Percentiles rank a stretch among this genome's conserved stretches.
Conservation (phyloP, 2,329 filamentous ascomycete species). For the Tolypocladium amazonense region DNA sequence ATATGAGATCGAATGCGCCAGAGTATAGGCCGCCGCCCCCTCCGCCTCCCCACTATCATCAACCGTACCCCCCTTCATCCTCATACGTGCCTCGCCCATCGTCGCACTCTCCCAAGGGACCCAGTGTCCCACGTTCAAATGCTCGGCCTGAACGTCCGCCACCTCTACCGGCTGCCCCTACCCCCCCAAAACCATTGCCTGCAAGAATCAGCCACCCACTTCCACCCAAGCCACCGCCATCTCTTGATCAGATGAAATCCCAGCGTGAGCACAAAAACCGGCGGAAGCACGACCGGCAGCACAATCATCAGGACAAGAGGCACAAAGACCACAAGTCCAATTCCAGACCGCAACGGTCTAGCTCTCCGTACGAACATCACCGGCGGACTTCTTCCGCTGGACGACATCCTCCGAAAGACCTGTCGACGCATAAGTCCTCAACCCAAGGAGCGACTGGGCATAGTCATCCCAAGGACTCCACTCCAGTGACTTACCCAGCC, state of each 20-base stretch:
- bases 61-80: background rate
- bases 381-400: background rate
- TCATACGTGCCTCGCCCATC: background rate
- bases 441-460: background rate
- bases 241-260: slow-evolving; percentile 14
- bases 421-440: background rate
- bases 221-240: slow-evolving; percentile 20
- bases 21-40: slow-evolving; percentile 1
- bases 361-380: background rate
- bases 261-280: slow-evolving; percentile 18
- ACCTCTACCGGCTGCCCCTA: background rate
- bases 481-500: background rate
- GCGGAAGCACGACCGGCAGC: slow-evolving; percentile 20
- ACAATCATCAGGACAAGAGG: slow-evolving; percentile 15
- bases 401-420: background rate
- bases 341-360: background rate
- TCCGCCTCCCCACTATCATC: background rate
- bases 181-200: slow-evolving; percentile 4
- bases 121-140: background rate
- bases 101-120: background rate
- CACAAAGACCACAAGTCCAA: slow-evolving; percentile 13
- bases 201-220: slow-evolving; percentile 13
- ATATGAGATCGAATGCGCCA: background rate
- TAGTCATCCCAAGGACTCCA: background rate
- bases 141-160: slow-evolving; percentile 2